A percentile compares a stretch with the other conserved stretches of the same genome.
These are phyloP conservation scores for Haplosporangium sp. DNA, from an alignment of 371 early-diverging fungal species.

Conservation along the genomic window DNA sequence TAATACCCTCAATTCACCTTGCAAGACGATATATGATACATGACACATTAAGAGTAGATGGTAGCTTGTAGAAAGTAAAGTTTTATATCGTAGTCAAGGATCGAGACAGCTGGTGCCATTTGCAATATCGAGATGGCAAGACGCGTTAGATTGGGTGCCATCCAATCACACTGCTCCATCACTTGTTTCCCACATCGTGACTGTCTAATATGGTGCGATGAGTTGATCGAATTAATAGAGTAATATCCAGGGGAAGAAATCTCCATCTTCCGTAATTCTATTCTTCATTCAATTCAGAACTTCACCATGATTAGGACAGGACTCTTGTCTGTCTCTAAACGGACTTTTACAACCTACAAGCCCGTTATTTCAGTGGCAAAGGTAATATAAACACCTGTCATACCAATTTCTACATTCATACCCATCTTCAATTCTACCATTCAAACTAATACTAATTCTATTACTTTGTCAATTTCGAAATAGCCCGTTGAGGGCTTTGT, in stretches of 20 bases:
- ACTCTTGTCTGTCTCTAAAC: slow-evolving; percentile 55
- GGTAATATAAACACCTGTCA: slow-evolving; percentile 14
- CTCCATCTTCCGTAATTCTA: not conserved
- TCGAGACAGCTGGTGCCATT: too few species aligned
- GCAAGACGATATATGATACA: too few species aligned
- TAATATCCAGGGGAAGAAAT: not conserved
- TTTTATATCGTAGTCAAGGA: too few species aligned
- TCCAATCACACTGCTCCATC: slow-evolving; percentile 4
- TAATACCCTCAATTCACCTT: too few species aligned
- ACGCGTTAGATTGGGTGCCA: too few species aligned
- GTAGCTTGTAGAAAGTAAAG: too few species aligned
- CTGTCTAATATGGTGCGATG: slow-evolving; percentile 14
- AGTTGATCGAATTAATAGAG: not conserved
- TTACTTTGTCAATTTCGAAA: not conserved
- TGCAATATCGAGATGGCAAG: too few species aligned
- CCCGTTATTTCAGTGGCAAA: slow-evolving; percentile 57
- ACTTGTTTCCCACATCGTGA: not conserved
- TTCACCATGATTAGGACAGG: slow-evolving; percentile 46
- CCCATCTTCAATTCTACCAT: too few species aligned
- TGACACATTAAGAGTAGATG: too few species aligned
- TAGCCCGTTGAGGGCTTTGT: slow-evolving; percentile 76
- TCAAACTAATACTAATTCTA: not conserved
- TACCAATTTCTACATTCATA: too few species aligned
- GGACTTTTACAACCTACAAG: slow-evolving; percentile 61
- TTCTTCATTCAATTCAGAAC: not conserved